These are phyloP conservation scores for Bretziella fagacearum DNA, from an alignment of 2,329 filamentous ascomycete species.

Conservation along the genomic window DNA sequence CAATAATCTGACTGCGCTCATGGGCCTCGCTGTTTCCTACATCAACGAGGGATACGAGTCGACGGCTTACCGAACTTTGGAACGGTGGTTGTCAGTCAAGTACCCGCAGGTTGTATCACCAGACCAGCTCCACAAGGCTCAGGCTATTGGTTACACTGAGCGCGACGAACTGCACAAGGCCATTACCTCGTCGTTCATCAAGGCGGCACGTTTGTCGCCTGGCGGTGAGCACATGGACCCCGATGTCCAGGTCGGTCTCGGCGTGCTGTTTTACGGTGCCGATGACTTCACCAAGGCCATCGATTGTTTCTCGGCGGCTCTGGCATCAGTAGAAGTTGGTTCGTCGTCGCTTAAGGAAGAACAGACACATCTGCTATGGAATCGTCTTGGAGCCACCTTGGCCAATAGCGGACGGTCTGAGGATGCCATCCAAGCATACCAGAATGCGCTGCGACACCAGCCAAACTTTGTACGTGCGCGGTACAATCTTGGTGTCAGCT, in stretches of 20 bases:
- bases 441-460: constrained; percentile 73
- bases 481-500: constrained; percentile 91
- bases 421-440: constrained; percentile 93
- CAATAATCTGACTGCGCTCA: constrained; percentile 71
- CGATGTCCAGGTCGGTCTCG: constrained; percentile 91
- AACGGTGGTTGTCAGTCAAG: constrained; percentile 91
- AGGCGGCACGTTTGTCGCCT: constrained; percentile 79
- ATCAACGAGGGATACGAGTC: constrained; percentile 98
- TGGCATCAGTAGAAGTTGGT: constrained; percentile 71
- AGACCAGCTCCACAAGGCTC: constrained; percentile 51
- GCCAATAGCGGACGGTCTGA: constrained; percentile 88
- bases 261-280: constrained; percentile 91
- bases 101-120: constrained; percentile 70
- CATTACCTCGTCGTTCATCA: constrained; percentile 79
- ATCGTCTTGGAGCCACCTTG: constrained; percentile 84
- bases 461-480: constrained; percentile 94
- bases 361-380: constrained; percentile 91
- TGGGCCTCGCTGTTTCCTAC: constrained; percentile 92
- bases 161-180: constrained; percentile 76
- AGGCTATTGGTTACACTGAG: constrained; percentile 90
- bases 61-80: constrained; percentile 86
- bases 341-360: constrained; percentile 58
- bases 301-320: constrained; percentile 88
- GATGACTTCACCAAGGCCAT: constrained; percentile 98
- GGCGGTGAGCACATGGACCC: constrained; percentile 94